Evolutionary conservation across 2,329 filamentous ascomycete species (phyloP).

Genomic region (Herpotrichia juniperi): DNA sequence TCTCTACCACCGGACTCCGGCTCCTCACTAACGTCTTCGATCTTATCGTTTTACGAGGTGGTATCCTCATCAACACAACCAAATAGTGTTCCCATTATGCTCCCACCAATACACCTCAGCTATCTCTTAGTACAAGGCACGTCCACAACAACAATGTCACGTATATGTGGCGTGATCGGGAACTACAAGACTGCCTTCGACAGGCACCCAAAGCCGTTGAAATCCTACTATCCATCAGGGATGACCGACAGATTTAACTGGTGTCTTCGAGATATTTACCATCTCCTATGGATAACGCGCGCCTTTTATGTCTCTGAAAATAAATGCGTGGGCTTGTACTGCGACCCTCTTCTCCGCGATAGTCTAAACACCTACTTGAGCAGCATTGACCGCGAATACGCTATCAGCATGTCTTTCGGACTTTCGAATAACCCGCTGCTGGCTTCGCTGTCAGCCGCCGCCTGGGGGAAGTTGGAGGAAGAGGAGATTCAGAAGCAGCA

Average conservation of each 20-base stretch:
- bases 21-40: constrained; percentile 54
- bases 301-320: constrained; percentile 69
- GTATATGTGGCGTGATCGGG: constrained; percentile 72
- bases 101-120: constrained; percentile 70
- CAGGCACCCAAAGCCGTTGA: constrained; percentile 56
- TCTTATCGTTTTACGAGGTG: constrained; percentile 73
- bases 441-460: constrained; percentile 53
- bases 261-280: constrained; percentile 86
- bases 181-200: constrained; percentile 78
- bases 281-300: constrained; percentile 77
- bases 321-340: constrained; percentile 62
- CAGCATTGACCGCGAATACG: constrained; percentile 45
- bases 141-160: constrained; percentile 68
- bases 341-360: constrained; percentile 53
- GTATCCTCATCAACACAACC: constrained; percentile 51
- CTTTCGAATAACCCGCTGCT: constrained; percentile 55
- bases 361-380: constrained; percentile 51
- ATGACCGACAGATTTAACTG: constrained; percentile 72
- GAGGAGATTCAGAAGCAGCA: constrained; percentile 43
- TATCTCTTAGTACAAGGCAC: constrained; percentile 73
- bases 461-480: constrained; percentile 56
- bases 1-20: constrained; percentile 29
- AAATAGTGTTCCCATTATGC: constrained; percentile 63
- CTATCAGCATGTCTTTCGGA: constrained; percentile 51
- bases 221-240: constrained; percentile 40